Evolutionary conservation across 257 asterid species (phyloP), one percentile per base, ranked within the genome.

Genomic region (Scutellaria baicalensis): DNA sequence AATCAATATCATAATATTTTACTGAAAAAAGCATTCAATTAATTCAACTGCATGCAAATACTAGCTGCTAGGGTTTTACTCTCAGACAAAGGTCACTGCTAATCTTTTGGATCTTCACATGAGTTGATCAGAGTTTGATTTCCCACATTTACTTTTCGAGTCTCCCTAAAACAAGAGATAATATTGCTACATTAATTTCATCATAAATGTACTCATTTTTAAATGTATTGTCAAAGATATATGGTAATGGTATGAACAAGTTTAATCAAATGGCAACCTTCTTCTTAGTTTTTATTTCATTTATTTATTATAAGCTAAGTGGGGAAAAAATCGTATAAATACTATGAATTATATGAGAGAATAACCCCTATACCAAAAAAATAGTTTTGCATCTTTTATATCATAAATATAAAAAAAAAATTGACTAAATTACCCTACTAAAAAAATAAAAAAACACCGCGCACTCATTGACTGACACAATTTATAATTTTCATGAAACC

Each of bases 41-140:
- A 72, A 78, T 78, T 72, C 72, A 71, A 63, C 75, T 68, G 88
- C 68, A 68, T 68, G 88, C 68, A 68, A 73, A 79, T 52, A 73
- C 75, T 64, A 59, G 69, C 16, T 23, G 72, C 60, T 70, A 79
- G 78, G 75, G 79, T 67, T 73, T 76, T 65, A 50, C 62, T 60
- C 76, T 65, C 57, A 23, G 33, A 57, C 66, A 70, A 64, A 82
- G 73, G 76, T 71, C 75, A 72, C 82, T 71, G 59, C 71, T 68
- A 71, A 70, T 51, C 57, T 35, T 20, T 52, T 78, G 73, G 77
- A 70, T 62, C 74, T 75, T 11, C 75, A 71, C 76, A 54, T 73
- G 64, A 73, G 62, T 59, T 77, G 4, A n/a, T n/a, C n/a, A n/a
- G 76, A 67, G 62, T 48, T 75, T 71, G 77, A 74, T 78, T 70